phyloP scores from a whole-genome alignment of 441 rosid species.

The Brassica balearica region DNA sequence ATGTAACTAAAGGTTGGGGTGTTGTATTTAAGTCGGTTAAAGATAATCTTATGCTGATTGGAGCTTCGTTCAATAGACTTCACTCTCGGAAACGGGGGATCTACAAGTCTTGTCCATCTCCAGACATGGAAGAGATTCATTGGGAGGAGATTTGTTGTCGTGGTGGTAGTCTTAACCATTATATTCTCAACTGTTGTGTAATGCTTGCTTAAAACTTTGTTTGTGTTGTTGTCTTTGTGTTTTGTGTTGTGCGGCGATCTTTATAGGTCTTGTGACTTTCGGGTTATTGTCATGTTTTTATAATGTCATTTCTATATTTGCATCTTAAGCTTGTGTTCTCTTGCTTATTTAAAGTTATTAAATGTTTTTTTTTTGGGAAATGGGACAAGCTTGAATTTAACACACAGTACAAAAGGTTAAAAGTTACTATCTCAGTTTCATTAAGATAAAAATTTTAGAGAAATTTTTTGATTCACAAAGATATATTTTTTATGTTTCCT shows the following conservation, averaged over 20 bases:
- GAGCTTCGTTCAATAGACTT: neutral
- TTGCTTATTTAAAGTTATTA: neutral
- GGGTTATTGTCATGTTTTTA: neutral
- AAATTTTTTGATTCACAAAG: no score
- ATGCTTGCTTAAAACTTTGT: conserved; percentile 1
- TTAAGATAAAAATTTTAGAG: no score
- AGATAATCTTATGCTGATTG: conserved; percentile 14
- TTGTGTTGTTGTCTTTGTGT: neutral
- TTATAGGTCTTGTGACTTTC: neutral
- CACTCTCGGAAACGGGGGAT: neutral
- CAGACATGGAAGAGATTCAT: neutral
- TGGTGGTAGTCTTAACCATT: neutral
- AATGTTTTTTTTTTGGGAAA: no score
- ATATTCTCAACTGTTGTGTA: neutral
- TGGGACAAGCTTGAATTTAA: neutral
- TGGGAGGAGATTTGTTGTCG: neutral
- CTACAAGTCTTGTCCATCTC: neutral
- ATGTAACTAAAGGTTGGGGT: neutral
- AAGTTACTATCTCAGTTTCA: no score
- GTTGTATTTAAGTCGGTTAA: conserved; percentile 6
- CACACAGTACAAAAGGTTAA: no score
- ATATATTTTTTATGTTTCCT: no score
- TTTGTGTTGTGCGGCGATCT: neutral
- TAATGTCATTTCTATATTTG: neutral
- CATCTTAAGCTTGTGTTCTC: neutral